Conservation (phyloP, 169 alveolate genomes). For the Eimeria maxima region DNA sequence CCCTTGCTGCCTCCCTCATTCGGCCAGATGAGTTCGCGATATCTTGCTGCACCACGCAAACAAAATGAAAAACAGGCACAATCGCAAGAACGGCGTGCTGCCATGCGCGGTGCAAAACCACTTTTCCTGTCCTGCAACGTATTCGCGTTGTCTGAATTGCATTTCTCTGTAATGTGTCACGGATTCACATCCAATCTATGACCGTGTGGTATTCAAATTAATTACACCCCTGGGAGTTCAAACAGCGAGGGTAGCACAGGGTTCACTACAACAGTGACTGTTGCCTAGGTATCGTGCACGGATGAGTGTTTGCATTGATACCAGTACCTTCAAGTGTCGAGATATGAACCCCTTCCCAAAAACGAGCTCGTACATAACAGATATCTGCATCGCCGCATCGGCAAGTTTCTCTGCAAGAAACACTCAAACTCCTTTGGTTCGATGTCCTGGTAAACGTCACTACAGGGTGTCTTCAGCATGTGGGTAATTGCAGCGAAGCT, state of each 20-base stretch:
- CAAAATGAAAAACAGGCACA: neutral
- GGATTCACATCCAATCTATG: too few relatives aligned
- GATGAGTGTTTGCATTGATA: neutral
- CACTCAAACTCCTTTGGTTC: neutral
- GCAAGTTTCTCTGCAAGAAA: slow-evolving; percentile 73
- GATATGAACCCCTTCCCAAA: slow-evolving; percentile 64
- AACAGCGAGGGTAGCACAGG: neutral
- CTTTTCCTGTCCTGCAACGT: neutral
- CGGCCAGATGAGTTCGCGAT: slow-evolving; percentile 68
- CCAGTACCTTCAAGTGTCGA: slow-evolving; percentile 55
- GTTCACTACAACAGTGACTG: neutral
- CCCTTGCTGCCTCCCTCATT: slow-evolving; percentile 67
- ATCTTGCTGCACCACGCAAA: slow-evolving; percentile 56
- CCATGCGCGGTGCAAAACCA: neutral
- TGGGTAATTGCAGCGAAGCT: neutral
- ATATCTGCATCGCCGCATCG: slow-evolving; percentile 76
- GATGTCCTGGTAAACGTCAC: neutral
- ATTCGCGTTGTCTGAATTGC: too few relatives aligned
- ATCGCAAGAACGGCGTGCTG: neutral
- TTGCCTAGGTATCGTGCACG: neutral
- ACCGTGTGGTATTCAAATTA: neutral
- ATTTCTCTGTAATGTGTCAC: too few relatives aligned
- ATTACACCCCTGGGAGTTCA: neutral
- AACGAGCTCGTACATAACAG: slow-evolving; percentile 67
- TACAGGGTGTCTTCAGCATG: neutral